Evolutionary conservation across 2,329 filamentous ascomycete species (phyloP), one percentile per base, ranked within the genome.

Genomic region (Fusarium acutatum): DNA sequence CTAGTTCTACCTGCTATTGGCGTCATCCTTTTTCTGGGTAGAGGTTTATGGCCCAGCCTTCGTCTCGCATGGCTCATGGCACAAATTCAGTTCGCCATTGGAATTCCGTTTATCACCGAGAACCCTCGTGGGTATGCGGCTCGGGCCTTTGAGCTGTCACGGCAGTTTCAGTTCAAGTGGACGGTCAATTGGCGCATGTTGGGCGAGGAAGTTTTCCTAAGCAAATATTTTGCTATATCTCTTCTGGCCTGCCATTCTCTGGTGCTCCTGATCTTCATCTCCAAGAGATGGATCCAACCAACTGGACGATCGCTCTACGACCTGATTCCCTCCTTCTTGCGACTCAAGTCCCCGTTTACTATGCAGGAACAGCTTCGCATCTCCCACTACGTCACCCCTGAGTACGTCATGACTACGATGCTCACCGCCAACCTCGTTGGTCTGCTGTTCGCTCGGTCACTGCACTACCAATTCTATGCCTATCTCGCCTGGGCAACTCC

Each of bases 161-260:
- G 96, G 61, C 91, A 94, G 77, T 99, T 99, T 84, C 88, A 97
- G 77, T 98, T 96, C 86, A 95, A 96, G 83, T 99, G 96, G 96
- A 99, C 96, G 0, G 96, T 99, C 75, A 99, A 99, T 82, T 99
- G 96, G 96, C 91, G 95, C 60, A 98, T 98, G 81, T 84, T 98
- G n/a, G 92, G 93, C 22, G 95, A 98, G 82, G 89, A 93, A 12
- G 82, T 85, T 0, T 99, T 99, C 78, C 87, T 97, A 52, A 88
- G 87, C 75, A 88, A 85, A 67, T 80, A 84, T 5, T 97, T 97
- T 80, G 90, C 94, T 32, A 76, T 92, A 24, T 82, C 84, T 20
- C 86, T 98, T 57, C 86, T 97, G 32, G 86, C 82, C 4, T 79
- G 89, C 62, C 94, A 98, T 80, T 84, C 86, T 32, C 81, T 85